These are phyloP conservation scores for Globisporangium okanoganense DNA, from an alignment of 352 stramenopile species.

Conservation along the genomic window DNA sequence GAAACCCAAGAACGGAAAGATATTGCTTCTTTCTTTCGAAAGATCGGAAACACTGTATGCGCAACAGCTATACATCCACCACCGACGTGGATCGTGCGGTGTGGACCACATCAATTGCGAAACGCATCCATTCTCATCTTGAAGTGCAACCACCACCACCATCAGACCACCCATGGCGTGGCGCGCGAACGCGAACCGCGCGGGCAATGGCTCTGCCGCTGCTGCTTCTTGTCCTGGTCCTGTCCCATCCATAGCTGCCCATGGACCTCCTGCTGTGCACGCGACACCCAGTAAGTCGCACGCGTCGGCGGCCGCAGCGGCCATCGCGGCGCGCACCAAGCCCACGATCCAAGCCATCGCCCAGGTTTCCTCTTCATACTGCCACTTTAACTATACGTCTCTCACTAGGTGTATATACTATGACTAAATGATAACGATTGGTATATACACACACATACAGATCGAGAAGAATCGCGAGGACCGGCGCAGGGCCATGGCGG, in stretches of 20 bases:
- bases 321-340: conserved; percentile 28
- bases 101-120: not conserved
- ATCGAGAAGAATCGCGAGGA: conserved; percentile 87
- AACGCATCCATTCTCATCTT: conserved; percentile 3
- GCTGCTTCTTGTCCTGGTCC: not conserved
- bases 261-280: not conserved
- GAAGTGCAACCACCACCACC: conserved; percentile 5
- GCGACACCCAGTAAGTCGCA: conserved; percentile 13
- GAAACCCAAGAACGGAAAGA: conserved; percentile 7
- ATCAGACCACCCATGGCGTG: conserved; percentile 23
- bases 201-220: not conserved
- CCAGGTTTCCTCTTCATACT: conserved; percentile 23
- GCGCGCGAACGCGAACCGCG: conserved; percentile 25
- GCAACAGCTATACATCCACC: not conserved
- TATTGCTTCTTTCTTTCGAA: conserved; percentile 9
- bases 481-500: conserved; percentile 77
- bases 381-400: not conserved
- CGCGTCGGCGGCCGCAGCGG: conserved; percentile 12
- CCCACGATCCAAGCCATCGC: conserved; percentile 70
- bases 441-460: conserved; percentile 15
- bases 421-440: not conserved
- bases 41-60: conserved; percentile 1
- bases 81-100: not conserved
- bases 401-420: not conserved
- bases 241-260: not conserved